Evolutionary conservation across 208 protist genomes (phyloP), one percentile per base, ranked within the genome.

Genomic region (Acanthamoeba triangularis): DNA sequence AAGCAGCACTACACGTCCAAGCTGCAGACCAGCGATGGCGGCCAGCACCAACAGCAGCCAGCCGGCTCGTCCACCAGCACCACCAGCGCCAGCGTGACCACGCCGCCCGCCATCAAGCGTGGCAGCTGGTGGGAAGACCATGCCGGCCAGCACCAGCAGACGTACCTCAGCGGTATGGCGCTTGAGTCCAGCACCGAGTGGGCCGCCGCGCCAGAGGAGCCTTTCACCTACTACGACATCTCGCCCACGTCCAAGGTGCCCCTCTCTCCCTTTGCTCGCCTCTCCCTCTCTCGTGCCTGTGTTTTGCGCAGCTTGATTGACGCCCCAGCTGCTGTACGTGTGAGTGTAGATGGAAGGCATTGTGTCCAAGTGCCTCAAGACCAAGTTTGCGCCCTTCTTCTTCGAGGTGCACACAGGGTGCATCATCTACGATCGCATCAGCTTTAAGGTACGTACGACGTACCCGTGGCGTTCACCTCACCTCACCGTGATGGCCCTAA

Each of bases 341-440:
- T 35, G 41, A 28, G 7, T 6, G 10, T 47, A 87, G 78, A 87
- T 87, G 78, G 85, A 92, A 23, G 85, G 85, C 56, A 74, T 92
- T 35, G 85, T 92, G 30, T 65, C 85, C 85, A 92, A 74, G 35
- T 28, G 61, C 23, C 85, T 92, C 35, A 92, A 92, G 85, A 92
- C 85, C 85, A 92, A 92, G 85, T 92, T 76, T 49, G 85, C 85
- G n/a, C 85, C 85, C 11, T 92, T 54, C 44, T 92, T 92, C 85
- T 92, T 92, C 61, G 59, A 74, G 56, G 61, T 92, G 25, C 59
- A 74, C 44, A 92, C 85, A 1, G 85, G 85, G 23, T 92, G 85
- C 59, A 92, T 92, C 28, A 41, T 92, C 28, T 92, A 92, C 41
- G 85, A 92, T 30, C 85, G 85, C 37, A 65, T 92, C 30, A 23